These are phyloP conservation scores for Chaetomium strumarium DNA, from an alignment of 2,329 filamentous ascomycete species.

Conservation along the genomic window DNA sequence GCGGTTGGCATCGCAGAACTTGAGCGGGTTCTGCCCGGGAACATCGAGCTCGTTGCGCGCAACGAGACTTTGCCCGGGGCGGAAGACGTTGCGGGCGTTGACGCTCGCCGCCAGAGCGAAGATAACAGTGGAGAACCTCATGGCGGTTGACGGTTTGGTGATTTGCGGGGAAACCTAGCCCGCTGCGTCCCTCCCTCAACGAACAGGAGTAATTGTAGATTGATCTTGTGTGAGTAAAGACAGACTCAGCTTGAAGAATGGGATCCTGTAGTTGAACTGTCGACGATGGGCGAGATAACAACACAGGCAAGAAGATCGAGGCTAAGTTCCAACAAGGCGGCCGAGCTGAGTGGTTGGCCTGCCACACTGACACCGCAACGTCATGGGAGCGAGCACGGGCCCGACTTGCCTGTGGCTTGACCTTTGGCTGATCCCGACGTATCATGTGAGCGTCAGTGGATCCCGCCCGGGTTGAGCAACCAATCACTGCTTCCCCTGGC, in stretches of 20 bases:
- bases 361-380: slow-evolving; percentile 16
- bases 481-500: neutral
- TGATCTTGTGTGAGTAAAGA: neutral
- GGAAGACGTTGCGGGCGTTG: slow-evolving; percentile 43
- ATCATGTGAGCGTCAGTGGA: slow-evolving; percentile 14
- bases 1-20: slow-evolving; percentile 66
- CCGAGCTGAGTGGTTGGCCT: slow-evolving; percentile 16
- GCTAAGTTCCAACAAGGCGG: slow-evolving; percentile 11
- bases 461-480: neutral
- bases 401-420: slow-evolving; percentile 11
- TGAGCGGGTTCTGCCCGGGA: slow-evolving; percentile 78
- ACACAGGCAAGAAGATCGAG: neutral
- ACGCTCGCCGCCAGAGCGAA: slow-evolving; percentile 42
- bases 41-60: slow-evolving; percentile 56
- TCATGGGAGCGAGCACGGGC: slow-evolving; percentile 17
- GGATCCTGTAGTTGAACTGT: neutral
- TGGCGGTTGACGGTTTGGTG: slow-evolving; percentile 23
- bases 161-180: slow-evolving; percentile 4
- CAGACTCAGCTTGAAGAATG: neutral
- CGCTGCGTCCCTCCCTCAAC: neutral
- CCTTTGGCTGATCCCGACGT: slow-evolving; percentile 8
- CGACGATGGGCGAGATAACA: slow-evolving; percentile 7
- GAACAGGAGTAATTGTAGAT: neutral
- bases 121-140: slow-evolving; percentile 39
- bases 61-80: slow-evolving; percentile 41